These are phyloP conservation scores for Capsella rubella DNA, from an alignment of 441 rosid species.

Conservation along the genomic window DNA sequence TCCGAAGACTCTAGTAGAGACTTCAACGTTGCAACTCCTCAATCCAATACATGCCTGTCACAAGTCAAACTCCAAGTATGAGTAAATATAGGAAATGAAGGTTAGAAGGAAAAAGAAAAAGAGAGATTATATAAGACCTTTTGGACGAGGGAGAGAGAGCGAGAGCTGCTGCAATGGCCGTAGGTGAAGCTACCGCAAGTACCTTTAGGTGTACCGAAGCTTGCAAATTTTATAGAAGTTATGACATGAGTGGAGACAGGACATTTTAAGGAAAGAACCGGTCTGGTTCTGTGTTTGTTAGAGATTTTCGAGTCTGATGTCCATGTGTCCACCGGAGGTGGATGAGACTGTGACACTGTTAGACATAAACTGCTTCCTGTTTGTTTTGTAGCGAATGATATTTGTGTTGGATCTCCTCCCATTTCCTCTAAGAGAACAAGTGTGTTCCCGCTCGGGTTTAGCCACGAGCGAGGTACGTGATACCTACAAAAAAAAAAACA, in stretches of 20 bases:
- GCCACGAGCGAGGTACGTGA: conserved; percentile 97
- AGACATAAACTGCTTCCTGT: conserved; percentile 65
- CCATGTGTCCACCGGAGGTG: conserved; percentile 80
- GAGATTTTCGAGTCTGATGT: conserved; percentile 52
- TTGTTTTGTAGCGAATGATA: conserved; percentile 64
- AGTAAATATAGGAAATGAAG: background rate
- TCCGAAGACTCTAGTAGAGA: conserved; percentile 67
- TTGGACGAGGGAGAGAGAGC: conserved; percentile 63
- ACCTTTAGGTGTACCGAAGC: conserved; percentile 88
- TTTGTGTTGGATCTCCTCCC: conserved; percentile 91
- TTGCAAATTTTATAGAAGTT: conserved; percentile 80
- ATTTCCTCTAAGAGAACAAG: conserved; percentile 89
- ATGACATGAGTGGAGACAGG: conserved; percentile 73
- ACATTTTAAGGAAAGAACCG: conserved; percentile 65
- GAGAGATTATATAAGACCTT: conserved; percentile 54
- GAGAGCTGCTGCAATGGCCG: conserved; percentile 67
- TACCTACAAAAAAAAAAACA: conserved; percentile 54
- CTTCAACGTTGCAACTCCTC: conserved; percentile 72
- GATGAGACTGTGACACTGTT: conserved; percentile 77
- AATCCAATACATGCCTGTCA: conserved; percentile 87
- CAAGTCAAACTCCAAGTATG: conserved; percentile 27
- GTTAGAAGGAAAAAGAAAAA: background rate
- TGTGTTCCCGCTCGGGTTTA: conserved; percentile 71
- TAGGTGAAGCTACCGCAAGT: conserved; percentile 81
- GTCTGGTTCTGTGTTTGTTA: conserved; percentile 43